phyloP scores from a whole-genome alignment of 2,329 filamentous ascomycete species.

The Xylariales sp. region DNA sequence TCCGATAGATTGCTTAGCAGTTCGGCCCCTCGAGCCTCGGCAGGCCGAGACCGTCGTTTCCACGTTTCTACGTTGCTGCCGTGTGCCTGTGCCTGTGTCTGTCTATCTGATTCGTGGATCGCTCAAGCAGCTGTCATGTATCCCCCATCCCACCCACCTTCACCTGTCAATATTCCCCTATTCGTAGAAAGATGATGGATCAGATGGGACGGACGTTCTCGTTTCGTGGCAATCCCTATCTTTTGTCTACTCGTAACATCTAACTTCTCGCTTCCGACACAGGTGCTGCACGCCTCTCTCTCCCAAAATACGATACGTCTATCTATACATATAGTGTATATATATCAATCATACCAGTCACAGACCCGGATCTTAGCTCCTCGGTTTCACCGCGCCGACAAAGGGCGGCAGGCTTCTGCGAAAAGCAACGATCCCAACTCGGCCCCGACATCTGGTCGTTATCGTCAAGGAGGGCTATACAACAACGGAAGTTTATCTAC shows the following conservation, averaged over 20 bases:
- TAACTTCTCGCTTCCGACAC: too few species aligned
- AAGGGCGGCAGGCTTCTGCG: neutral
- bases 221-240: neutral
- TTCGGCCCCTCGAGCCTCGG: conserved; percentile 24
- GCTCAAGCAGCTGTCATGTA: neutral
- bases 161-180: neutral
- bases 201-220: neutral
- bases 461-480: conserved; percentile 11
- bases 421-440: conserved; percentile 2
- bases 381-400: neutral
- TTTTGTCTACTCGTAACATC: too few species aligned
- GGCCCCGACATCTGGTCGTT: conserved; percentile 4
- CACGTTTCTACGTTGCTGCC: neutral
- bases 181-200: neutral
- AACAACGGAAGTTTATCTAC: neutral
- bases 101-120: neutral
- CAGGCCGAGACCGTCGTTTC: conserved; percentile 17
- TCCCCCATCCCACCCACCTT: conserved; percentile 1
- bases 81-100: neutral
- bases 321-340: neutral
- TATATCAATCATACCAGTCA: too few species aligned
- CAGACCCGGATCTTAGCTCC: too few species aligned
- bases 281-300: too few species aligned
- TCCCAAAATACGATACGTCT: neutral
- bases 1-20: neutral